Conservation (phyloP, 116 monocot genomes). For the Iris pallida region DNA sequence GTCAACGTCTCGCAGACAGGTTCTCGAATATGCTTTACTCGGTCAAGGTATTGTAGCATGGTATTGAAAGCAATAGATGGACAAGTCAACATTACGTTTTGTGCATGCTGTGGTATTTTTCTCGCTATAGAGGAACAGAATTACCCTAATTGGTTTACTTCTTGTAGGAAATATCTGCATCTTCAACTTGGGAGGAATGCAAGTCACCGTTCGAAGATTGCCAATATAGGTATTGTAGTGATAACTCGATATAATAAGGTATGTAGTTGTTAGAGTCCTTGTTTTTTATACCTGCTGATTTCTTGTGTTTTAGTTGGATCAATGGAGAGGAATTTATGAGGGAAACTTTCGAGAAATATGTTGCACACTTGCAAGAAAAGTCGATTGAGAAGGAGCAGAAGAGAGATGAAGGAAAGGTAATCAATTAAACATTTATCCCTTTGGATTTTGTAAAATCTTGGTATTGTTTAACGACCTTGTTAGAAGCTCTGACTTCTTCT, state of each 20-base stretch:
- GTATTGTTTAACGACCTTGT: too few species aligned
- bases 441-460: too few species aligned
- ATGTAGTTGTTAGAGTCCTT: background rate
- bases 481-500: too few species aligned
- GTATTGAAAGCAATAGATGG: too few species aligned
- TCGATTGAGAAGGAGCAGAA: slow-evolving; percentile 85
- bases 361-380: slow-evolving; percentile 73
- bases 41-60: slow-evolving; percentile 47
- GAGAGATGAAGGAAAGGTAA: slow-evolving; percentile 93
- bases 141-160: background rate
- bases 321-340: slow-evolving; percentile 61
- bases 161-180: slow-evolving; percentile 71
- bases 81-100: background rate
- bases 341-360: slow-evolving; percentile 88
- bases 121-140: background rate
- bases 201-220: slow-evolving; percentile 70
- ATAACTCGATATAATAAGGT: background rate
- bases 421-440: too few species aligned
- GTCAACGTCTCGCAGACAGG: slow-evolving; percentile 66
- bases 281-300: background rate
- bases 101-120: background rate
- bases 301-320: slow-evolving; percentile 38
- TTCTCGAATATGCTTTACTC: slow-evolving; percentile 73
- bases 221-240: slow-evolving; percentile 53
- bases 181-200: slow-evolving; percentile 87